These are phyloP conservation scores for Kazachstania taianensis DNA, from an alignment of 805 yeast genomes.

Conservation along the genomic window DNA sequence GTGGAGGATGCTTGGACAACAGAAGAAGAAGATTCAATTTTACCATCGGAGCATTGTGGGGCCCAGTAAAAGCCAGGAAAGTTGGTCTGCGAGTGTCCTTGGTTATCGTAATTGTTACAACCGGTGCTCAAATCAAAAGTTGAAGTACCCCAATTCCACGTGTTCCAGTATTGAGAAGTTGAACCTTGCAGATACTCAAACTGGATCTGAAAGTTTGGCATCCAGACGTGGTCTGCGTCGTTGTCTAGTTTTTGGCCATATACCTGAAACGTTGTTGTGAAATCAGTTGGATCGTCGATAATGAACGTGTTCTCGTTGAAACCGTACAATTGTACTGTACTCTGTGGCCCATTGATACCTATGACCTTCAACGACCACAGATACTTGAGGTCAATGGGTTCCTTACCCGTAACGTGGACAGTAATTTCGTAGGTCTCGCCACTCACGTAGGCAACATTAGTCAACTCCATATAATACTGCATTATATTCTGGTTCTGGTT, in stretches of 20 bases:
- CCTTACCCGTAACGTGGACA: slow-evolving; percentile 11
- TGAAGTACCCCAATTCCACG: slow-evolving; percentile 11
- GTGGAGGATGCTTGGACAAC: too few relatives aligned
- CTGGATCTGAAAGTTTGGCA: slow-evolving; percentile 16
- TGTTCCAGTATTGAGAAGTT: slow-evolving; percentile 9
- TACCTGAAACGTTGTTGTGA: slow-evolving; percentile 11
- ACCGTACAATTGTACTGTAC: slow-evolving; percentile 11
- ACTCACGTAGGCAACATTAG: slow-evolving; percentile 6
- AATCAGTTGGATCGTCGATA: slow-evolving; percentile 14
- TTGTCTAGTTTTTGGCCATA: slow-evolving; percentile 8
- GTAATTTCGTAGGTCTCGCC: slow-evolving; percentile 11
- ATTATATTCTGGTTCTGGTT: slow-evolving; percentile 6
- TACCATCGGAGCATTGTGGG: too few relatives aligned
- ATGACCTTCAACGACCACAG: slow-evolving; percentile 12
- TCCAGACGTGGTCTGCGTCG: slow-evolving; percentile 7
- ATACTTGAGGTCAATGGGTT: slow-evolving; percentile 10
- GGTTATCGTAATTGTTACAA: slow-evolving; percentile 12
- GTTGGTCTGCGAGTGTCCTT: slow-evolving; percentile 13
- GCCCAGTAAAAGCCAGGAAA: slow-evolving; percentile 17
- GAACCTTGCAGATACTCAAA: slow-evolving; percentile 18
- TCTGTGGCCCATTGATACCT: slow-evolving; percentile 11
- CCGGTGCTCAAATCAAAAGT: slow-evolving; percentile 14
- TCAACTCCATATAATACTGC: slow-evolving; percentile 10
- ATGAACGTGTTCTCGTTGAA: slow-evolving; percentile 8
- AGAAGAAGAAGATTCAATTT: too few relatives aligned